Evolutionary conservation across 2,329 filamentous ascomycete genomes (phyloP), one percentile per base, ranked within the genome.

Genomic region (Pseudocercospora crystallina): DNA sequence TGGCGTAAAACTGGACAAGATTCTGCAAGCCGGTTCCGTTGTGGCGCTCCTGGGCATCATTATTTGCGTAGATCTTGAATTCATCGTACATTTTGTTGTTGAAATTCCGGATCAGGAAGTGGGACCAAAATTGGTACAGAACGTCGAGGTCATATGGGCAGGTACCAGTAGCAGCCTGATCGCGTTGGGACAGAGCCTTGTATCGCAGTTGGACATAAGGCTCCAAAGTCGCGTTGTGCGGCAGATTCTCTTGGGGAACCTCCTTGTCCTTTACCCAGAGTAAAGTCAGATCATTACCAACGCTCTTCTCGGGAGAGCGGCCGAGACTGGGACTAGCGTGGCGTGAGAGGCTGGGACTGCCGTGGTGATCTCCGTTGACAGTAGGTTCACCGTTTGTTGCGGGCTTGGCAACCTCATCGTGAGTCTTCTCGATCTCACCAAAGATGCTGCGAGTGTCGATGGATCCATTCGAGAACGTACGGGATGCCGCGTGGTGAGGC

Each of bases 61-160:
- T 81, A 54, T 85, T 72, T 48, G 87, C 86, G 66, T 80, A 77
- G 62, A 75, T 73, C 57, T 82, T 81, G 72, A 90, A 90, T 68
- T 90, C 86, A 65, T 81, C 75, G 72, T 90, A 90, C 82, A 91
- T 87, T 65, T 75, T 76, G 51, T 78, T 76, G 69, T 90, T 87
- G 78, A 90, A 90, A 71, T 87, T 85, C 62, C 82, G 78, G 56
- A 83, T 79, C 57, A 90, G 76, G 65, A 87, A 88, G 67, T 86
- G 81, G 14, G 83, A 82, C 85, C 86, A 90, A 73, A 88, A 88
- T 57, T 83, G 79, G 72, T 89, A 90, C 29, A 89, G 78, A 51
- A 82, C 77, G 64, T 82, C 78, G 77, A 86, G 84, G 62, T 83
- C 78, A 53, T 76, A 73, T 42, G 80, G 78, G 34, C 74, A 77